Conservation (phyloP, 768 basidiomycete genomes). For the Pisolithus albus region DNA sequence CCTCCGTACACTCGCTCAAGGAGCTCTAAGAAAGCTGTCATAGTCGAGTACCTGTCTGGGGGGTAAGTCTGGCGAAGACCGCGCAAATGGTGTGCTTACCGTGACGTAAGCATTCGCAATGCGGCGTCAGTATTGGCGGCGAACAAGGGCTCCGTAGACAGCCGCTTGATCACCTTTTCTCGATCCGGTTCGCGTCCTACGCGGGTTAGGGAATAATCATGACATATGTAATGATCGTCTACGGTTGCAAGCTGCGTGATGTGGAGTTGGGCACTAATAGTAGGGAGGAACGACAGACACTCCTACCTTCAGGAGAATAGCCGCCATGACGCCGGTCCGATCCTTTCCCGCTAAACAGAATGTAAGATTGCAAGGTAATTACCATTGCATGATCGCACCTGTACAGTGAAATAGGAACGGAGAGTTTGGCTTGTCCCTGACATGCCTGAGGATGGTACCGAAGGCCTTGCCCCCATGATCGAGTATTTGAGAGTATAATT, state of each 20-base stretch:
- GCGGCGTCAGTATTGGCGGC: slow-evolving; percentile 68
- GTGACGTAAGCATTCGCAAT: slow-evolving; percentile 77
- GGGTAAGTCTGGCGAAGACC: neutral
- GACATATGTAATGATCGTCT: slow-evolving; percentile 53
- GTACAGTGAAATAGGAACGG: slow-evolving; percentile 75
- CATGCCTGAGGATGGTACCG: slow-evolving; percentile 63
- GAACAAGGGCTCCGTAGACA: slow-evolving; percentile 66
- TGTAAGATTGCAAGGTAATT: neutral
- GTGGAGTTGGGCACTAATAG: neutral
- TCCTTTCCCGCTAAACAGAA: slow-evolving; percentile 62
- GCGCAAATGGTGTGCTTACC: slow-evolving; percentile 36
- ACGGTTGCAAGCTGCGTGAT: slow-evolving; percentile 61
- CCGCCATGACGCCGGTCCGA: slow-evolving; percentile 70
- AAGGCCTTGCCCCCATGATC: slow-evolving; percentile 66
- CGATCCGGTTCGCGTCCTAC: slow-evolving; percentile 76
- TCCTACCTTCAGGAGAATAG: slow-evolving; percentile 60
- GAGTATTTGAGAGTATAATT: slow-evolving; percentile 74
- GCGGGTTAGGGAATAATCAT: slow-evolving; percentile 72
- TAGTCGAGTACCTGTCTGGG: slow-evolving; percentile 57
- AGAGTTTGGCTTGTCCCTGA: slow-evolving; percentile 60
- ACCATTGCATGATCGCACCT: slow-evolving; percentile 23
- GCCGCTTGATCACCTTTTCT: slow-evolving; percentile 59
- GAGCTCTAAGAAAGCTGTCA: slow-evolving; percentile 62
- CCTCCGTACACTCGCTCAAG: slow-evolving; percentile 62
- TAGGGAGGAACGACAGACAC: neutral